Evolutionary conservation across 2,329 filamentous ascomycete genomes (phyloP), one percentile per base, ranked within the genome.

Genomic region (Arthrobotrys megalospora): DNA sequence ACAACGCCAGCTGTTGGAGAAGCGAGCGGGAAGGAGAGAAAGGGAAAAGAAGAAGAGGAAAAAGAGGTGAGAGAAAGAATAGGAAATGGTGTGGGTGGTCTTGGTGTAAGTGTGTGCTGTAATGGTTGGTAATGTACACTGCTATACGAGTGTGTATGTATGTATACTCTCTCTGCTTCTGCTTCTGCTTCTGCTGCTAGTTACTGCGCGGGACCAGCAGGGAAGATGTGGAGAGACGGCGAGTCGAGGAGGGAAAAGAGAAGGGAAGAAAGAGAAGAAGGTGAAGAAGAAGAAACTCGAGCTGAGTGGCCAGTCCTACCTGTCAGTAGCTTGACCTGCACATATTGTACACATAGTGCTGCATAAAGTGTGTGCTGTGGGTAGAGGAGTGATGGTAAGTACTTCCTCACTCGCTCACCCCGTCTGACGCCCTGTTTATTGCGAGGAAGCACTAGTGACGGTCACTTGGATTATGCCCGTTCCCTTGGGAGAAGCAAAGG

Each of bases 341-440:
- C 72, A 76, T 55, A 68, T 69, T 77, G 73, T 77, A 77, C 73
- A 77, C 73, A 77, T 77, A 71, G 66, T 68, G 73, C 73, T 77
- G 73, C 73, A 77, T 77, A 77, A 77, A 60, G 72, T 77, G 73
- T 77, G 73, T 64, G 73, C 73, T 77, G 73, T 53, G 71, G 45
- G 72, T 12, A 19, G 34, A 60, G 52, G 52, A 65, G 58, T 14
- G 43, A n/a, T 58, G 55, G 52, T 34, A 67, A 60, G 48, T 68
- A 70, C 72, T 53, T 69, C 45, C 64, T 77, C 66, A 71, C 73
- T 77, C 73, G 65, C 72, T 65, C 36, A 60, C 73, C 65, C 60
- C 41, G 60, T 77, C 66, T 66, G 47, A 65, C 72, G 53, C 53
- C 45, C 53, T 68, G 52, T 55, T 60, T 62, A 55, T 64, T 62